These are phyloP conservation scores for Nemophila menziesii DNA, from an alignment of 257 asterid species.

Conservation along the genomic window DNA sequence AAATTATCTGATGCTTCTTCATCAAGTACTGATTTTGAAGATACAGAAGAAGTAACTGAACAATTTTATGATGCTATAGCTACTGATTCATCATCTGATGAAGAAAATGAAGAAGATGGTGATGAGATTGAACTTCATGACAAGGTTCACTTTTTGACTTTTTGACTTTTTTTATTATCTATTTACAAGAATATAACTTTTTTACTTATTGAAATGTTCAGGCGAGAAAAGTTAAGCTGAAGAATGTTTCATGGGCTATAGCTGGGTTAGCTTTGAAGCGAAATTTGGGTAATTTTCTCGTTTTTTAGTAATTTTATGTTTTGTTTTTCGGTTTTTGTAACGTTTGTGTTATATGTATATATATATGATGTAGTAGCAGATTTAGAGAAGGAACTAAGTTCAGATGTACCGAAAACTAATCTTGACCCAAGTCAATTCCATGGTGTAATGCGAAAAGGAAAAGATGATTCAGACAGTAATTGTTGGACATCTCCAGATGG, in stretches of 20 bases:
- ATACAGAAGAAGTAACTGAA: conserved; percentile 54
- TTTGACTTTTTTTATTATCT: not conserved
- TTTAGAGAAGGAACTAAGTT: conserved; percentile 37
- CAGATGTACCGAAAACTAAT: conserved; percentile 35
- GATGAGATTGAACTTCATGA: conserved; percentile 31
- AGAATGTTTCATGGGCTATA: conserved; percentile 81
- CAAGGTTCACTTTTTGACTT: conserved; percentile 39
- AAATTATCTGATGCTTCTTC: conserved; percentile 43
- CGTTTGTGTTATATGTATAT: not conserved
- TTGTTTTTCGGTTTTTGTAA: not conserved
- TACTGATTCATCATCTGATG: conserved; percentile 57
- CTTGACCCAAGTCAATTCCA: conserved; percentile 45
- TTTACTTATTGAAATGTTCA: conserved; percentile 15
- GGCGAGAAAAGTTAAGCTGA: conserved; percentile 60
- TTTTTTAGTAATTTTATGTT: not conserved
- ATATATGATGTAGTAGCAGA: conserved; percentile 36
- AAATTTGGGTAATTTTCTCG: conserved; percentile 41
- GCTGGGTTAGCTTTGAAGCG: conserved; percentile 46
- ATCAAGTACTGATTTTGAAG: conserved; percentile 50
- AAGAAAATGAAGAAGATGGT: conserved; percentile 43
- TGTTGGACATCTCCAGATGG: conserved; percentile 95
- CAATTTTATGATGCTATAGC: conserved; percentile 85
- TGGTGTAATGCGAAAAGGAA: conserved; percentile 73
- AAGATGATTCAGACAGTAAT: conserved; percentile 57
- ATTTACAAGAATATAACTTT: not conserved